A percentile compares a stretch with the other conserved stretches of the same genome.
phyloP scores from a whole-genome alignment of 495 filamentous ascomycete species.

The Penicillium dipodomyicola region DNA sequence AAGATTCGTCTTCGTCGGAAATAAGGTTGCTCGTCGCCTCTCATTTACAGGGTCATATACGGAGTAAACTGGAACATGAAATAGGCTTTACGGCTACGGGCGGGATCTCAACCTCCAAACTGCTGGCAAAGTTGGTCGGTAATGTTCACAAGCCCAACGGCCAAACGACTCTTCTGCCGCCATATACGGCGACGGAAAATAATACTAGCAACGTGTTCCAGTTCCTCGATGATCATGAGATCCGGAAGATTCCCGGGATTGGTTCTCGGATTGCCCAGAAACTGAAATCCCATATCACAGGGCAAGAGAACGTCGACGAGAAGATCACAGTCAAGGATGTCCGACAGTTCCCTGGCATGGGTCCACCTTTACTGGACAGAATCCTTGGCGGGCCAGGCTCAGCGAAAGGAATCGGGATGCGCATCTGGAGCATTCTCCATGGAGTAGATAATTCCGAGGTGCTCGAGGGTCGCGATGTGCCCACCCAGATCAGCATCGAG shows the following conservation, averaged over 20 bases:
- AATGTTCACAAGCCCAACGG: slow-evolving; percentile 80
- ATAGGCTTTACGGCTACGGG: slow-evolving; percentile 82
- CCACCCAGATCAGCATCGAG: slow-evolving; percentile 91
- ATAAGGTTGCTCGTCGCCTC: slow-evolving; percentile 64
- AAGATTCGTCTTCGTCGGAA: slow-evolving; percentile 31
- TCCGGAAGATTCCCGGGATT: slow-evolving; percentile 83
- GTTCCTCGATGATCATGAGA: slow-evolving; percentile 74
- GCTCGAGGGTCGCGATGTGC: slow-evolving; percentile 64
- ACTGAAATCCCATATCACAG: slow-evolving; percentile 61
- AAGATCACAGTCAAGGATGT: slow-evolving; percentile 63
- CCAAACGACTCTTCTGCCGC: slow-evolving; percentile 78
- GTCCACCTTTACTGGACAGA: slow-evolving; percentile 56
- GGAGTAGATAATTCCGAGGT: slow-evolving; percentile 61
- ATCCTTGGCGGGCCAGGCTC: slow-evolving; percentile 67
- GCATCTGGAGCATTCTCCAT: slow-evolving; percentile 81
- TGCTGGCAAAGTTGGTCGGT: slow-evolving; percentile 81
- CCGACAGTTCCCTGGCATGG: slow-evolving; percentile 59
- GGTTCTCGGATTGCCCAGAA: slow-evolving; percentile 74
- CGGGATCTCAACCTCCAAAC: slow-evolving; percentile 83
- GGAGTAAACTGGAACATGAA: slow-evolving; percentile 67
- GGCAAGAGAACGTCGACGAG: slow-evolving; percentile 45
- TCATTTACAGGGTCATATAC: slow-evolving; percentile 71
- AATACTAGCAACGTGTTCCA: slow-evolving; percentile 50
- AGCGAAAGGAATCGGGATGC: slow-evolving; percentile 63
- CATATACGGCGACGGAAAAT: slow-evolving; percentile 39